phyloP scores from a whole-genome alignment of 176 grass and related monocot genomes.

The Thinopyrum elongatum region DNA sequence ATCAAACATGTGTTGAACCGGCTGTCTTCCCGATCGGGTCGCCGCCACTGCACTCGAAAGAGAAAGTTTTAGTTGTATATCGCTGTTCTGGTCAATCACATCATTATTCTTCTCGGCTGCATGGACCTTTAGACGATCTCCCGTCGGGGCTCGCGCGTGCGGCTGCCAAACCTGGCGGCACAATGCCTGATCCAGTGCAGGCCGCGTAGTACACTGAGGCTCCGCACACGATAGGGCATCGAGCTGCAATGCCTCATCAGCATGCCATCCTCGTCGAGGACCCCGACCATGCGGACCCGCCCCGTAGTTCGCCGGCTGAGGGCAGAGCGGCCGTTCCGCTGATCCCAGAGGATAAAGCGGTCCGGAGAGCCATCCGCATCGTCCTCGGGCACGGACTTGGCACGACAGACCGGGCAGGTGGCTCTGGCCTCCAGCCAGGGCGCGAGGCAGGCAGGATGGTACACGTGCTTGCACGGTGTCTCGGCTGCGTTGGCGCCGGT shows the following conservation, averaged over 20 bases:
- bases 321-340: neutral
- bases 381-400: neutral
- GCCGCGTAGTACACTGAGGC: no score
- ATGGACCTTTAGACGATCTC: no score
- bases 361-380: neutral
- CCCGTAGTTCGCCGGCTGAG: constrained; percentile 9
- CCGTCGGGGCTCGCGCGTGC: neutral
- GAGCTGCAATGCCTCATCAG: neutral
- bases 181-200: neutral
- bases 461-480: constrained; percentile 26
- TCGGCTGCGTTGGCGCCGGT: neutral
- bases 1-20: no score
- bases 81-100: no score
- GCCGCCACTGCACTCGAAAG: no score
- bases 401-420: constrained; percentile 23
- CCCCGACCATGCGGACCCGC: neutral
- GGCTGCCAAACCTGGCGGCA: neutral
- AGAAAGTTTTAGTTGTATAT: no score
- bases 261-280: neutral
- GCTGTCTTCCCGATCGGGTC: no score
- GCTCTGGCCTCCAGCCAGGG: neutral
- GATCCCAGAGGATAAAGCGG: constrained; percentile 3
- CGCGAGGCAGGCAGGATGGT: constrained; percentile 27
- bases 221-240: neutral
- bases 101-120: no score